A percentile compares a stretch with the other conserved stretches of the same genome.
Conservation (phyloP, 768 basidiomycete species). For the Crassisporium funariophilum region DNA sequence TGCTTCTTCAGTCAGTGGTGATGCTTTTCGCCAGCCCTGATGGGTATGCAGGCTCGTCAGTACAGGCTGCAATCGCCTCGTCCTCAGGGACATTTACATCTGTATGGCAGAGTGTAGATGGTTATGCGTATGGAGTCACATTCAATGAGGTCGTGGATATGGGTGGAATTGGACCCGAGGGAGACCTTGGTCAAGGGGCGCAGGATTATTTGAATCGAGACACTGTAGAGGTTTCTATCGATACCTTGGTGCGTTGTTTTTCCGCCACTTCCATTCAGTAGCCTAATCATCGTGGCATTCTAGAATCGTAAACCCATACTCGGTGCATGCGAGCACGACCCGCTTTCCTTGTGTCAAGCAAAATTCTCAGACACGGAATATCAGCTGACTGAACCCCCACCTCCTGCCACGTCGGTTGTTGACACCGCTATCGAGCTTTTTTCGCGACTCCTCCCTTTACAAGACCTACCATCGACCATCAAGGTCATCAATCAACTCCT, state of each 20-base stretch:
- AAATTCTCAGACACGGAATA: slow-evolving; percentile 46
- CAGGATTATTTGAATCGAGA: slow-evolving; percentile 71
- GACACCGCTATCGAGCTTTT: slow-evolving; percentile 91
- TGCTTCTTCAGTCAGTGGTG: slow-evolving; percentile 79
- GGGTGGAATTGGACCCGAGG: slow-evolving; percentile 36
- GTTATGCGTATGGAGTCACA: slow-evolving; percentile 91
- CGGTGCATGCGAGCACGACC: slow-evolving; percentile 86
- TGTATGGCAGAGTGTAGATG: slow-evolving; percentile 86
- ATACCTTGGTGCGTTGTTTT: slow-evolving; percentile 61
- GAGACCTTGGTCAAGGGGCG: slow-evolving; percentile 31
- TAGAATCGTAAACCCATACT: slow-evolving; percentile 79
- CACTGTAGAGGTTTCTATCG: slow-evolving; percentile 77
- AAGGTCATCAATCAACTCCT: slow-evolving; percentile 60
- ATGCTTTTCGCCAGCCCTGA: slow-evolving; percentile 87
- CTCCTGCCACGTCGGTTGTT: slow-evolving; percentile 80
- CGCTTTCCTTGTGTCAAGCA: slow-evolving; percentile 67
- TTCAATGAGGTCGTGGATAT: slow-evolving; percentile 58
- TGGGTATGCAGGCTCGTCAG: slow-evolving; percentile 75
- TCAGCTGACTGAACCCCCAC: slow-evolving; percentile 60
- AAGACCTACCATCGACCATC: slow-evolving; percentile 62
- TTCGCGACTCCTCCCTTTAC: slow-evolving; percentile 72
- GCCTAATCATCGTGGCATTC: slow-evolving; percentile 10
- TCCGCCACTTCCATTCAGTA: background rate
- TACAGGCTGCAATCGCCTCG: slow-evolving; percentile 91
- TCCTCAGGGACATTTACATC: slow-evolving; percentile 81